Evolutionary conservation across 2,329 filamentous ascomycete species (phyloP).

Genomic region (Colletotrichum musae): DNA sequence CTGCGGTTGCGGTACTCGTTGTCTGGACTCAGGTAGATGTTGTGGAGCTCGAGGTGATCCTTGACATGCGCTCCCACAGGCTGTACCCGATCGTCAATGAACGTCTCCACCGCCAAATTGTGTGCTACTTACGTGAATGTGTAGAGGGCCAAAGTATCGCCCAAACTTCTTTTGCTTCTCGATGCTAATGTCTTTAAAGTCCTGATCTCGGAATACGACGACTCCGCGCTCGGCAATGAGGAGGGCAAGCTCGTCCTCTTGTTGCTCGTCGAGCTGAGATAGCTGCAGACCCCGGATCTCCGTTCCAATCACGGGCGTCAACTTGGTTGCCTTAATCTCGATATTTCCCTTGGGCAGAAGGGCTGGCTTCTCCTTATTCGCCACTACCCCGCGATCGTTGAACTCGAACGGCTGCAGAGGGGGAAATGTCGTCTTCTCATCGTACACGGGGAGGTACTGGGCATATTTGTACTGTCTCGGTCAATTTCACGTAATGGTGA

Average conservation of each 20-base stretch:
- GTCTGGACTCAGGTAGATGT: constrained; percentile 62
- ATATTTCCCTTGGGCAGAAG: constrained; percentile 44
- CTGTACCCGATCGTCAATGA: constrained; percentile 42
- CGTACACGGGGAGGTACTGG: constrained; percentile 52
- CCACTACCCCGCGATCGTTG: constrained; percentile 49
- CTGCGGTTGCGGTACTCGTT: constrained; percentile 57
- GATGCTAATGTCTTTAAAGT: constrained; percentile 45
- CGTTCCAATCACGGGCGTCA: constrained; percentile 52
- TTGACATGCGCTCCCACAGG: constrained; percentile 60
- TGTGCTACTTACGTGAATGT: constrained; percentile 52
- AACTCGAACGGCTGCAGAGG: constrained; percentile 50
- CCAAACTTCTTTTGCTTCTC: constrained; percentile 34
- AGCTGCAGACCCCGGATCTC: constrained; percentile 58
- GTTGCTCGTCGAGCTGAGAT: constrained; percentile 53
- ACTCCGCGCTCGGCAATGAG: constrained; percentile 59
- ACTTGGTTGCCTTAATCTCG: constrained; percentile 41
- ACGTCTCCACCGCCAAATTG: background rate
- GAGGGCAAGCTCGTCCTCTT: constrained; percentile 59
- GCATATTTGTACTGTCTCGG: constrained; percentile 49
- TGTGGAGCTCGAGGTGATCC: constrained; percentile 60
- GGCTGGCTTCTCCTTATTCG: constrained; percentile 49
- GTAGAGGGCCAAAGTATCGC: constrained; percentile 53
- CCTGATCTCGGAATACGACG: constrained; percentile 54
- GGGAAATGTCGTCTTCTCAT: constrained; percentile 48
- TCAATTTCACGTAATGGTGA: background rate